These are phyloP conservation scores for Fraxinus pennsylvanica DNA, from an alignment of 257 asterid genomes.

Conservation along the genomic window DNA sequence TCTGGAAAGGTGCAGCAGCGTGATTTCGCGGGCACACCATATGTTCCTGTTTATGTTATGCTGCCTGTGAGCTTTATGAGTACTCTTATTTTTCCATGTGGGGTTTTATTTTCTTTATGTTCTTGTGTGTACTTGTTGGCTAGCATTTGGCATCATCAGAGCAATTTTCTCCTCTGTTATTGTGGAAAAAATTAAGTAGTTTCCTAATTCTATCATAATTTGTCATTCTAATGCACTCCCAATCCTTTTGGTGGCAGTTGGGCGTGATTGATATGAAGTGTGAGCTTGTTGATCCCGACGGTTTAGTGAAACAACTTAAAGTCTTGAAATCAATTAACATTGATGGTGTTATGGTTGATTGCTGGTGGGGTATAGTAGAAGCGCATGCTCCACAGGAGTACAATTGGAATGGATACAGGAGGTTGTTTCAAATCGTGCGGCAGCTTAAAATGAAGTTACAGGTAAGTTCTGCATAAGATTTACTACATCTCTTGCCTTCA, in stretches of 20 bases:
- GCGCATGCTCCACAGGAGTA: conserved; percentile 91
- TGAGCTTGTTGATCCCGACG: conserved; percentile 89
- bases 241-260: conserved; percentile 58
- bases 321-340: conserved; percentile 67
- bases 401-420: conserved; percentile 93
- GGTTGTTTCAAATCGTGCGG: conserved; percentile 71
- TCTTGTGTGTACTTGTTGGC: conserved; percentile 23
- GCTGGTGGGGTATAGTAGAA: conserved; percentile 99
- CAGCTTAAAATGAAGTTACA: conserved; percentile 81
- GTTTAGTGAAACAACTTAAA: conserved; percentile 79
- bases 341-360: conserved; percentile 86
- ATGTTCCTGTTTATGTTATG: conserved; percentile 85
- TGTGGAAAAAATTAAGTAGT: background rate
- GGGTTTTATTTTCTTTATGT: conserved; percentile 12
- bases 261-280: conserved; percentile 84
- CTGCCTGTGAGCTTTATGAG: conserved; percentile 74
- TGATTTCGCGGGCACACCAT: conserved; percentile 84
- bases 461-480: conserved; percentile 43
- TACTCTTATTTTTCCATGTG: conserved; percentile 7
- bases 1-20: conserved; percentile 71
- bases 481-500: background rate
- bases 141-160: conserved; percentile 14
- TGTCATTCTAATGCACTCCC: conserved; percentile 19
- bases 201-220: conserved; percentile 1
- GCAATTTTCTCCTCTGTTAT: background rate